Evolutionary conservation across 805 yeast genomes (phyloP).

Genomic region (Spathaspora hagerdaliae): DNA sequence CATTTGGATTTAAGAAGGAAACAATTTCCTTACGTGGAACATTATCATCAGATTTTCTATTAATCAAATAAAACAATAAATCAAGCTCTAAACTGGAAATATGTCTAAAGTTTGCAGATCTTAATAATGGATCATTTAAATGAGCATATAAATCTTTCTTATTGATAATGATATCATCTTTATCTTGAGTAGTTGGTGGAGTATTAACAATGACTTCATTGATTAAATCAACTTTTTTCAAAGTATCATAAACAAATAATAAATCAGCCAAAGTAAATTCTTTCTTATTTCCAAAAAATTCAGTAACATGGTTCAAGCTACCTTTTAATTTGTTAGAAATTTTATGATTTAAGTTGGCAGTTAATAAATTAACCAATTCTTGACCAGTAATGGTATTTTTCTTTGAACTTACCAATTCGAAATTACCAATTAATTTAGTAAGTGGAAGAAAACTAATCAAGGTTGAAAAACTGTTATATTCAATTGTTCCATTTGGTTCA

Average conservation of each 20-base stretch:
- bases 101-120: slow-evolving; percentile 41
- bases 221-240: slow-evolving; percentile 39
- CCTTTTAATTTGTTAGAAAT: slow-evolving; percentile 34
- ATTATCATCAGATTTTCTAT: slow-evolving; percentile 29
- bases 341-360: slow-evolving; percentile 38
- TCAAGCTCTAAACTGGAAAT: slow-evolving; percentile 37
- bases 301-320: slow-evolving; percentile 31
- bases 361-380: slow-evolving; percentile 29
- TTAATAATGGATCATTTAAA: slow-evolving; percentile 41
- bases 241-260: slow-evolving; percentile 35
- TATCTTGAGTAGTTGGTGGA: slow-evolving; percentile 40
- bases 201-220: slow-evolving; percentile 45
- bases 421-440: slow-evolving; percentile 41
- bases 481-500: slow-evolving; percentile 35
- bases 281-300: slow-evolving; percentile 26
- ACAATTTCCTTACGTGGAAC: slow-evolving; percentile 41
- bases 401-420: slow-evolving; percentile 33
- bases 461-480: slow-evolving; percentile 35
- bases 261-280: slow-evolving; percentile 35
- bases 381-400: slow-evolving; percentile 25
- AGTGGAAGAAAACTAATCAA: slow-evolving; percentile 42
- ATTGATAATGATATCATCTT: slow-evolving; percentile 38
- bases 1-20: slow-evolving; percentile 56
- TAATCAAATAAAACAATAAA: slow-evolving; percentile 37
- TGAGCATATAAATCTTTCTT: slow-evolving; percentile 38